Conservation (phyloP, 2,329 filamentous ascomycete species). For the Coniochaeta ligniaria region DNA sequence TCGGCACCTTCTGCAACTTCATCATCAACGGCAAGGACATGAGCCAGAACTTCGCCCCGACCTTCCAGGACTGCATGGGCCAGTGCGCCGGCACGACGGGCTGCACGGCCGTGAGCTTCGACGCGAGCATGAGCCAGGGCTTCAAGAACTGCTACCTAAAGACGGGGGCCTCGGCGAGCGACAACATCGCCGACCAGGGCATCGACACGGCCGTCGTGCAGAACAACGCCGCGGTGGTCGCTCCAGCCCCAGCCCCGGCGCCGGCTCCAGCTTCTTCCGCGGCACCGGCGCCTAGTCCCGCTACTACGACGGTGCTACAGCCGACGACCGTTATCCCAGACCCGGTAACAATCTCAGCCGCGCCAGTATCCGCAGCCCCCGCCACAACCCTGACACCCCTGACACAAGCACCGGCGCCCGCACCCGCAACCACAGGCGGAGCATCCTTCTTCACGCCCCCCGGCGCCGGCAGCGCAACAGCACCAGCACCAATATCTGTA, state of each 20-base stretch:
- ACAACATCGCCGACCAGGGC: constrained; percentile 10
- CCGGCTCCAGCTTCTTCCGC: neutral
- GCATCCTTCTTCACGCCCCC: constrained; percentile 14
- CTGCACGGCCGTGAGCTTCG: constrained; percentile 19
- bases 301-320: neutral
- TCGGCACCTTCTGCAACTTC: constrained; percentile 16
- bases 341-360: constrained; percentile 3
- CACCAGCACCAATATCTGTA: neutral
- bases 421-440: constrained; percentile 17
- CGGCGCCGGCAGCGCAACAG: neutral
- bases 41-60: constrained; percentile 18
- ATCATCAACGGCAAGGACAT: constrained; percentile 19
- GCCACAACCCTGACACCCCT: neutral
- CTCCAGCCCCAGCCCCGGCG: neutral
- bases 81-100: constrained; percentile 16
- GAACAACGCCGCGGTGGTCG: neutral
- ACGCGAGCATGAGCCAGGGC: constrained; percentile 15
- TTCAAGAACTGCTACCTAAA: constrained; percentile 26
- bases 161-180: constrained; percentile 6
- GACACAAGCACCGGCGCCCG: constrained; percentile 19
- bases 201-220: constrained; percentile 18
- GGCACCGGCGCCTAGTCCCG: neutral
- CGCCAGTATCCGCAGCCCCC: constrained; percentile 1
- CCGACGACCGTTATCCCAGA: neutral
- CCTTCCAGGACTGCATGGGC: constrained; percentile 19